A percentile compares a stretch with the other conserved stretches of the same genome.
phyloP scores from a whole-genome alignment of 1,284 basidiomycete species.

The Ceratobasidium sp. region DNA sequence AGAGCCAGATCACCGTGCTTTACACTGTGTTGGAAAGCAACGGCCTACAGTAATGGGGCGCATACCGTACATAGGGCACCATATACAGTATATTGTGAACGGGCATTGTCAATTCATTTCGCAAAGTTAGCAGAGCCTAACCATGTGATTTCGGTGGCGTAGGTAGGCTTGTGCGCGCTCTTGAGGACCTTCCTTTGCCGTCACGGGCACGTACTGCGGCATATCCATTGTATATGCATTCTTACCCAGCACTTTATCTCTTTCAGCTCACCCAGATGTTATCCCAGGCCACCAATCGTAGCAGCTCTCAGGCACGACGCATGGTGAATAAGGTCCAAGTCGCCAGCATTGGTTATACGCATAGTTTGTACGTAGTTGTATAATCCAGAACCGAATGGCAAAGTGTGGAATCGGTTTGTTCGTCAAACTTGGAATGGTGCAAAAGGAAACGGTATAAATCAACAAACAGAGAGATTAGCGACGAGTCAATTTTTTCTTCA shows the following conservation, averaged over 20 bases:
- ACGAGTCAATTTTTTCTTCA: too few relatives aligned
- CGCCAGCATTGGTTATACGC: background rate
- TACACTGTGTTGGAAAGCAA: too few relatives aligned
- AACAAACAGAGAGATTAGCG: background rate
- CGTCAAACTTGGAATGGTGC: background rate
- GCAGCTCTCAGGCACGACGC: constrained; percentile 56
- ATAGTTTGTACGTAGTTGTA: constrained; percentile 52
- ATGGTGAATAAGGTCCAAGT: constrained; percentile 57
- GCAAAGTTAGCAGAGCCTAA: too few relatives aligned
- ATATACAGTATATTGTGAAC: constrained; percentile 59
- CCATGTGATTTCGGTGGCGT: too few relatives aligned
- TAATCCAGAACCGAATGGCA: background rate
- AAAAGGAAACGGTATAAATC: background rate
- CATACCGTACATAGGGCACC: constrained; percentile 52
- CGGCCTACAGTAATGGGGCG: too few relatives aligned
- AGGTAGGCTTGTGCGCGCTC: constrained; percentile 15
- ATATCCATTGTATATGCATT: constrained; percentile 4
- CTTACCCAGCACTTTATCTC: background rate
- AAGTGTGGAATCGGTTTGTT: background rate
- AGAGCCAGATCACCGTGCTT: too few relatives aligned
- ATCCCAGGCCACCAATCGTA: constrained; percentile 56
- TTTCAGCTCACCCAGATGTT: constrained; percentile 54
- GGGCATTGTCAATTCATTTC: background rate
- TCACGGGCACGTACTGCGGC: constrained; percentile 18
- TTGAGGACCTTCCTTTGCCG: constrained; percentile 5